Base-by-base conservation (phyloP, 2,329 filamentous ascomycete genomes). In the Exophiala lecanii-corni region DNA sequence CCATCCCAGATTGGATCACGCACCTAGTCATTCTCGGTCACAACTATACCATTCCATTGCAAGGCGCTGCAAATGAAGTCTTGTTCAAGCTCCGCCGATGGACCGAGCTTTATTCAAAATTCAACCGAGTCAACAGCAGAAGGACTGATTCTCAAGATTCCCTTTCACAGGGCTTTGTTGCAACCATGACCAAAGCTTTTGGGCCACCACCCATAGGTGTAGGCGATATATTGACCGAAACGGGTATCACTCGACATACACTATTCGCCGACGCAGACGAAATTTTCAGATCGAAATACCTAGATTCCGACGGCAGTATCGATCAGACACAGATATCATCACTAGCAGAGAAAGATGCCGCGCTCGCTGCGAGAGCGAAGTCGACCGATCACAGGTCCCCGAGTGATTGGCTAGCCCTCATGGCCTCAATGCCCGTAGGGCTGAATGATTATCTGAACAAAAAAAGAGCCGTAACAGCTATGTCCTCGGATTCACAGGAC, bases 1-100 rank as follows among this genome's bases (percentile, higher is more conserved):
- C 79, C 0, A 70, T 97, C 26, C 92, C 92, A 0, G 78, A 84
- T 1, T 98, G 92, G 92, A 83, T 96, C 44, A 95, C 85, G 1
- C 85, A 96, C 65, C 51, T 95, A 15, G 69, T 89, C 0, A 82
- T 86, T 54, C 67, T 95, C 9, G 77, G 82, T 30, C 75, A 79
- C 3, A 74, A 83, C 53, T 79, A 83, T 43, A 74, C 80, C 50
- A 66, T 94, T 10, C 73, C 75, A 1, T 70, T 75, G 1, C 78
- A 84, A 62, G 89, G 87, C 0, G 62, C 72, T 1, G 87, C 82
- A 54, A 67, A 77, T 0, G 66, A 73, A 0, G 81, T 94, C 0
- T 62, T 87, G 4, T 51, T 40, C 21, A 37, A 28, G 25, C 19
- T 56, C 15, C 41, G 43, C 2, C 34, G 35, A 19, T 57, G 55